Evolutionary conservation across 805 yeast genomes (phyloP), one percentile per base, ranked within the genome.

Genomic region (Kuraishia hungarica): DNA sequence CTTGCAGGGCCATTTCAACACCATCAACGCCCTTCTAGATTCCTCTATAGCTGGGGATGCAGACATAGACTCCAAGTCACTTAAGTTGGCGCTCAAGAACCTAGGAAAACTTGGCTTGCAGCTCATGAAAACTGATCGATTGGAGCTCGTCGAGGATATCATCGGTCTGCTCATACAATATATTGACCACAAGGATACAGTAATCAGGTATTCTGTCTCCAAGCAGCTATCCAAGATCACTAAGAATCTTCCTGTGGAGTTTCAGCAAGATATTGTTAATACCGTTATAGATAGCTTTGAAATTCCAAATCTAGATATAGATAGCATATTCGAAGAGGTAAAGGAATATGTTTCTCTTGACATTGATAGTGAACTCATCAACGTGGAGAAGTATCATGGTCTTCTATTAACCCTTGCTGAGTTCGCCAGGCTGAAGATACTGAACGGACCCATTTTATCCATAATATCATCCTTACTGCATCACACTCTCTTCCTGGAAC

Each of bases 171-270:
- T 83, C 48, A 58, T 84, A 3, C 60, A 67, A 2, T 70, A 74
- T 48, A 67, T 82, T 55, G 71, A 72, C n/a, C 68, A 76, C 51
- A 69, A 66, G 39, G 87, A 81, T 54, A 80, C 87, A 0, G 69
- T 72, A 1, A 77, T 86, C 2, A 70, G 97, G 54, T 84, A 84
- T 58, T 72, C 82, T 1, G 71, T 85, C 39, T 87, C 97, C 0
- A 87, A 86, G 64, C 82, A 84, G 23, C 66, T 87, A 26, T 80
- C 87, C 4, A 73, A 80, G 50, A 63, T 89, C 4, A 64, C 72
- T 11, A 53, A 66, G 0, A 57, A 61, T 5, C 60, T 72, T 17
- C 68, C 72, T 1, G 54, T 58, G 0, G 67, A 67, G 24, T 72
- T 75, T 58, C 73, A 72, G n/a, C 61, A 63, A 6, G 86, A 83